Evolutionary conservation across 176 grass and related monocot species (phyloP), one percentile per base, ranked within the genome.

Genomic region (Oryza nivara): DNA sequence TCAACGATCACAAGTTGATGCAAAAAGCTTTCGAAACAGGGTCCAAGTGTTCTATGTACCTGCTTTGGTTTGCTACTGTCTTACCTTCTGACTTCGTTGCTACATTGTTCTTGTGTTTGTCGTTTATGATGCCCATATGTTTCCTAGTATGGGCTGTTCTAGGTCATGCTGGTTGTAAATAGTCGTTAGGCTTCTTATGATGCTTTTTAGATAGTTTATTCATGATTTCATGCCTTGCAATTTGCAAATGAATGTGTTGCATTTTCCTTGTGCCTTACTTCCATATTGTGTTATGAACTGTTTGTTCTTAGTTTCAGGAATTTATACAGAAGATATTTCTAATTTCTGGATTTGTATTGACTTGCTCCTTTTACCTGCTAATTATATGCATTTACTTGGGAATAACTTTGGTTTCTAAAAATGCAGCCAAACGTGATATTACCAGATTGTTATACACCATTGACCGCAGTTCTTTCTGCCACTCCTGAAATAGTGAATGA

Each of bases 381-480:
- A 86, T 65, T 66, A 4, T 80, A 20, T 74, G 30, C 36, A 54
- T 79, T 85, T 71, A 65, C 41, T 9, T 71, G 12, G 41, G 9
- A 54, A 80, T 86, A 15, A 56, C 11, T 32, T 67, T 73, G 7
- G 4, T 79, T 79, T 2, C 12, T 1, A 7, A 79, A 80, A 19
- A 9, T 81, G 35, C 52, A 87, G 86, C 65, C 73, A 58, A 82
- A 82, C 79, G 76, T 16, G 51, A 19, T 82, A 22, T 63, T 66
- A 49, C 26, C 47, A 82, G 67, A 76, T 60, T 82, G 20, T 19
- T 67, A 65, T 70, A 77, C 86, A 15, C 79, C 86, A 1, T 56
- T 88, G 51, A 66, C 79, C 26, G 20, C 74, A 13, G 23, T 58
- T 82, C 73, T 76, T 88, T 66, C 20, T 77, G 79, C 74, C 16